Evolutionary conservation across 1,139 yeast species (phyloP).

Genomic region (Pichia sp.): DNA sequence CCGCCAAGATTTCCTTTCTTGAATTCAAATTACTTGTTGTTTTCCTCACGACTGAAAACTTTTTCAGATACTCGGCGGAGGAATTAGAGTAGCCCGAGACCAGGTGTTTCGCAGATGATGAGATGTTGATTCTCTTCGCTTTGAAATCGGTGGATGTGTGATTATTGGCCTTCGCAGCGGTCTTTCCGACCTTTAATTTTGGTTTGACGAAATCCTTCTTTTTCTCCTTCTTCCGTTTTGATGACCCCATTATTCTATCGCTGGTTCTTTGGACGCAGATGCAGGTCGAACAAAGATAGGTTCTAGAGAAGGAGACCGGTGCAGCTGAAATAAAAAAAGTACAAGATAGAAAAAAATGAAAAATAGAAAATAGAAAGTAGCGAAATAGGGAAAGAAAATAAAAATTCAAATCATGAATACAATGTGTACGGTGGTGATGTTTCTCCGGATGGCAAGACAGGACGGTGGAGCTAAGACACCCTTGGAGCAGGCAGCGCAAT

Average conservation of each 20-base stretch:
- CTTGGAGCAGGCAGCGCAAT: not conserved
- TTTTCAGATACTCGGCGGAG: constrained; percentile 46
- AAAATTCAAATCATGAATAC: not conserved
- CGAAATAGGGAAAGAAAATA: constrained; percentile 1
- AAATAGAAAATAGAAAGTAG: constrained; percentile 1
- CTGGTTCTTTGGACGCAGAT: not conserved
- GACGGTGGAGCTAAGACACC: not conserved
- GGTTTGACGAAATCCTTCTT: constrained; percentile 73
- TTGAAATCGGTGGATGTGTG: constrained; percentile 82
- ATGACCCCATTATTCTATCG: constrained; percentile 14
- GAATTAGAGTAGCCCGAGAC: not conserved
- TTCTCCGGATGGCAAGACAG: not conserved
- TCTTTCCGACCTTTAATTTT: constrained; percentile 86
- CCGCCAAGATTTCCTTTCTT: constrained; percentile 21
- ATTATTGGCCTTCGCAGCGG: constrained; percentile 63
- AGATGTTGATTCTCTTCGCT: constrained; percentile 52
- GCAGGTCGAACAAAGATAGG: not conserved
- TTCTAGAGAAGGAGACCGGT: not conserved
- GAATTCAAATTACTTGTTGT: constrained; percentile 21
- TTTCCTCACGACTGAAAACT: constrained; percentile 67
- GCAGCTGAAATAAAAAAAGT: not conserved
- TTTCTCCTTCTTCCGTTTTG: constrained; percentile 54
- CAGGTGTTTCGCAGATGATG: constrained; percentile 17
- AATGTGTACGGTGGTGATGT: not conserved
- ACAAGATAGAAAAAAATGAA: not conserved